phyloP scores from a whole-genome alignment of 2,329 filamentous ascomycete species.

The Teratosphaeria pseudoeucalypti region DNA sequence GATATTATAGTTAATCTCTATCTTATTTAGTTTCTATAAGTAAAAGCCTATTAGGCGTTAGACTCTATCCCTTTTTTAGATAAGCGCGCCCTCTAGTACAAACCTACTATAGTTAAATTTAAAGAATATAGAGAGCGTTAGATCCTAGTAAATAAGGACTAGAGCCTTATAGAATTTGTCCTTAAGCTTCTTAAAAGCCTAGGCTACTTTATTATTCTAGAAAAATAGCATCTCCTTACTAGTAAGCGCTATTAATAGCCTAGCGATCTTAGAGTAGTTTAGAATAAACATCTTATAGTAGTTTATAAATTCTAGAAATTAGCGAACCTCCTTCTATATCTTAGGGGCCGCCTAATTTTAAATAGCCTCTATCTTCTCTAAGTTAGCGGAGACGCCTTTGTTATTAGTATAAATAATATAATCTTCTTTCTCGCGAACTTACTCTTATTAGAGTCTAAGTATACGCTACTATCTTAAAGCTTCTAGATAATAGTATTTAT shows the following conservation, averaged over 20 bases:
- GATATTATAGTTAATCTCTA: conserved; percentile 18
- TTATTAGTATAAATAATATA: conserved; percentile 4
- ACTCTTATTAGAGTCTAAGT: conserved; percentile 2
- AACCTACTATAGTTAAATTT: conserved; percentile 12
- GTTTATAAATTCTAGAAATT: conserved; percentile 14
- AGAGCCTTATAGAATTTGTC: conserved; percentile 7
- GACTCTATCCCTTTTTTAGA: conserved; percentile 3
- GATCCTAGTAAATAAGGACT: conserved; percentile 7
- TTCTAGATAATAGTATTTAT: background rate
- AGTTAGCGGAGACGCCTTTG: conserved; percentile 9
- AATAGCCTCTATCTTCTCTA: background rate
- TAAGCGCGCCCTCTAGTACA: conserved; percentile 1
- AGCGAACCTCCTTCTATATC: conserved; percentile 10
- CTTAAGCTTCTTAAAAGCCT: conserved; percentile 9
- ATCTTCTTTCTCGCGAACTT: conserved; percentile 1
- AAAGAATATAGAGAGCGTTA: conserved; percentile 9
- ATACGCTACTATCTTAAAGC: conserved; percentile 1
- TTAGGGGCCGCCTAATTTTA: background rate
- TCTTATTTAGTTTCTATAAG: conserved; percentile 11
- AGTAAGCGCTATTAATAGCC: conserved; percentile 7
- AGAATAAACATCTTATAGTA: conserved; percentile 19
- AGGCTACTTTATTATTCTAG: conserved; percentile 3
- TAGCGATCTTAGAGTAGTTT: conserved; percentile 8
- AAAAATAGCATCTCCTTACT: conserved; percentile 6
- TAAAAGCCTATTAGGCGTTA: too few relatives aligned